These are phyloP conservation scores for Naganishia randhawae DNA, from an alignment of 768 basidiomycete genomes.

Conservation along the genomic window DNA sequence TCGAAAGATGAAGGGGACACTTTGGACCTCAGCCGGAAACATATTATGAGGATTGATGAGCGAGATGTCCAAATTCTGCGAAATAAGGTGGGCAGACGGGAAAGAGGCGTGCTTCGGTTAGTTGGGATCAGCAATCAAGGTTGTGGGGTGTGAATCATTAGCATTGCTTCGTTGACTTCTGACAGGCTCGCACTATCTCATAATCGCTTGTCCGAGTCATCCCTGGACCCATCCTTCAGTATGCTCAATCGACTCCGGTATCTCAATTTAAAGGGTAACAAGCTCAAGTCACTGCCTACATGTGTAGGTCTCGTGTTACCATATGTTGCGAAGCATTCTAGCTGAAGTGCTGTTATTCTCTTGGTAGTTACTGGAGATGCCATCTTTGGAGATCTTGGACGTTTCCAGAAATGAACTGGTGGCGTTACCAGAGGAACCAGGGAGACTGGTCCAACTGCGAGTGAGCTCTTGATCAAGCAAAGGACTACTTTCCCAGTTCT, in stretches of 20 bases:
- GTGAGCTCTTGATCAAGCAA: constrained; percentile 52
- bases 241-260: constrained; percentile 46
- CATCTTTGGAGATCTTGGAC: constrained; percentile 87
- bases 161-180: not conserved
- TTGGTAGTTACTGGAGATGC: constrained; percentile 71
- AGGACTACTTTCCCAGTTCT: not conserved
- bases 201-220: constrained; percentile 70
- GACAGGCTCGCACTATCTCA: constrained; percentile 76
- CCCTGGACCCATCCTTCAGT: constrained; percentile 42
- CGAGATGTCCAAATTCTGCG: constrained; percentile 75
- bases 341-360: not conserved
- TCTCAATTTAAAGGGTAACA: constrained; percentile 58
- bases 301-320: constrained; percentile 61
- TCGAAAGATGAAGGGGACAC: constrained; percentile 78
- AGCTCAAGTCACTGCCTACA: constrained; percentile 74
- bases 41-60: constrained; percentile 69
- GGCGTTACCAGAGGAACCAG: constrained; percentile 71
- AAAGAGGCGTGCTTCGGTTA: constrained; percentile 49
- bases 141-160: not conserved
- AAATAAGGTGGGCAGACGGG: constrained; percentile 57
- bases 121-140: not conserved
- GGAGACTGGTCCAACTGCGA: constrained; percentile 69
- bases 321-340: too few species aligned
- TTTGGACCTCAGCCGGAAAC: constrained; percentile 75
- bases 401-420: constrained; percentile 87